Evolutionary conservation across 2,329 filamentous ascomycete genomes (phyloP), one percentile per base, ranked within the genome.

Genomic region (Colletotrichum lupini): DNA sequence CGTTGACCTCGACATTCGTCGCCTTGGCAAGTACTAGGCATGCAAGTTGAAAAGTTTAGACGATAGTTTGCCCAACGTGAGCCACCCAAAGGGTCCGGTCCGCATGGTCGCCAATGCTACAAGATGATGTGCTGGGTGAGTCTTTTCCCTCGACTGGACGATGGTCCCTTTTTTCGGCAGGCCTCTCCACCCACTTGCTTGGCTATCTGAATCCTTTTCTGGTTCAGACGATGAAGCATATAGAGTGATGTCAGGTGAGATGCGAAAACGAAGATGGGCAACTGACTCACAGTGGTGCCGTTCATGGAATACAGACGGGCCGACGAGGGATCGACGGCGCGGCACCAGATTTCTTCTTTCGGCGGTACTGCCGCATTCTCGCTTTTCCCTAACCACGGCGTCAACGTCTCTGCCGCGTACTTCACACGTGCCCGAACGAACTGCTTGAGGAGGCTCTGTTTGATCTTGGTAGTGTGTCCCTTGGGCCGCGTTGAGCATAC

Each of bases 201-300:
- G 46, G 26, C 37, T 16, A 57, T 57, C 46, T 61, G 55, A 64
- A 56, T n/a, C 11, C 19, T 35, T 49, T 61, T 24, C 26, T 32
- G 61, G 61, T 42, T 70, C 60, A 57, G 32, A 57, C 42, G 30
- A 55, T 42, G 71, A 49, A 59, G 55, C 71, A 73, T 32, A 28
- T 73, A 71, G 28, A 73, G 55, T 73, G 67, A 61, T 61, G 46
- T 42, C 30, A 56, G 37, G 24, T 19, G 59, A 55, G 42, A 61
- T 52, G 37, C 61, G 67, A 62, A 30, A 32, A 53, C 60, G 52
- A 71, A 60, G 42, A 71, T 30, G 60, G 53, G 16, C 46, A n/a
- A 71, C 71, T 73, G 71, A 73, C 67, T 71, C 71, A 71, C 61
- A 24, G 24, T 24, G 24, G 30, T 46, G 53, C 70, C 46, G 55